phyloP scores from a whole-genome alignment of 495 filamentous ascomycete species.

The Podospora appendiculata region DNA sequence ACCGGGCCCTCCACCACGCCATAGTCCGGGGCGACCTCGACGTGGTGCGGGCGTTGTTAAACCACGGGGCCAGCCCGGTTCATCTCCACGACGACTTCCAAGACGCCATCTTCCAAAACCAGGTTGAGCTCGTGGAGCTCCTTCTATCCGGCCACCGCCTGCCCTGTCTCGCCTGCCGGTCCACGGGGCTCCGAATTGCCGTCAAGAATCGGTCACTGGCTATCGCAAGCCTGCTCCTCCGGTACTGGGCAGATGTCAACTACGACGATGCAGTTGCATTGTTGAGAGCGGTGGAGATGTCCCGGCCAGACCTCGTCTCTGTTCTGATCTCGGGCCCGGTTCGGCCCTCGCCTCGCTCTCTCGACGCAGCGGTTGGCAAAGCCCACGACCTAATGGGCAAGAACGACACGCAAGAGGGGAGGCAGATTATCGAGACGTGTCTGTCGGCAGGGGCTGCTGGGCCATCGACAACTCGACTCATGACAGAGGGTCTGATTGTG shows the following conservation, averaged over 20 bases:
- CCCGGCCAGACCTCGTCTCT: constrained; percentile 16
- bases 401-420: background rate
- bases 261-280: constrained; percentile 16
- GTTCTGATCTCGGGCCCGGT: constrained; percentile 17
- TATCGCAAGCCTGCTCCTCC: constrained; percentile 12
- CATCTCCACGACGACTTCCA: constrained; percentile 24
- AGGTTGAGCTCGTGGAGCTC: constrained; percentile 9
- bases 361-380: constrained; percentile 18
- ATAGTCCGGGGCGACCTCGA: constrained; percentile 15
- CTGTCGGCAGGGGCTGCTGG: constrained; percentile 18
- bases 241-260: constrained; percentile 23
- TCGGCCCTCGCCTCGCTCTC: constrained; percentile 14
- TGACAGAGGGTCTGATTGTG: constrained; percentile 16
- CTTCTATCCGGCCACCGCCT: constrained; percentile 21
- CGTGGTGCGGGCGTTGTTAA: constrained; percentile 17
- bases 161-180: constrained; percentile 22
- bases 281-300: constrained; percentile 15
- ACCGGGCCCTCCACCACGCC: constrained; percentile 21
- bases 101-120: constrained; percentile 15
- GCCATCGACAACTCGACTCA: constrained; percentile 13
- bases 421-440: constrained; percentile 19
- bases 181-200: constrained; percentile 19
- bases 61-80: constrained; percentile 21
- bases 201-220: constrained; percentile 19
- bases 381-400: constrained; percentile 5